Evolutionary conservation across 805 yeast genomes (phyloP).

Genomic region (Metschnikowia chrysomelidarum): DNA sequence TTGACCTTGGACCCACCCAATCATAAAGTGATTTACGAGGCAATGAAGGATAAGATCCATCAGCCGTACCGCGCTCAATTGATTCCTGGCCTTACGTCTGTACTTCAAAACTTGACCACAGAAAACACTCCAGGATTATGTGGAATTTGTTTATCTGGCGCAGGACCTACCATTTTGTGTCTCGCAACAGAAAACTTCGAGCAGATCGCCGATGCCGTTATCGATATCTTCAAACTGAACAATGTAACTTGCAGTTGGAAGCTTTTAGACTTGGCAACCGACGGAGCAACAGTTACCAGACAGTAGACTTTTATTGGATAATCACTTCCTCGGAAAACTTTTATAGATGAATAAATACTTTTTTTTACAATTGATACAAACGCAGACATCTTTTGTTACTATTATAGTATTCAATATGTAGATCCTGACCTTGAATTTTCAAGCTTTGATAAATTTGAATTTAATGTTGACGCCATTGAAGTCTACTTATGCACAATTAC

Average conservation of each 20-base stretch:
- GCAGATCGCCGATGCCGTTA: constrained; percentile 72
- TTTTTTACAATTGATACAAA: too few species aligned
- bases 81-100: constrained; percentile 87
- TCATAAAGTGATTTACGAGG: constrained; percentile 78
- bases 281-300: constrained; percentile 83
- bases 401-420: too few species aligned
- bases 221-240: constrained; percentile 63
- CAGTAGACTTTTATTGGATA: too few species aligned
- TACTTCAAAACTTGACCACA: constrained; percentile 78
- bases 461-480: too few species aligned
- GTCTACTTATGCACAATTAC: too few species aligned
- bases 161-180: constrained; percentile 96
- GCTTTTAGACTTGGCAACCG: constrained; percentile 79
- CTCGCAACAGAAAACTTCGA: constrained; percentile 89
- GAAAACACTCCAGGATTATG: constrained; percentile 77
- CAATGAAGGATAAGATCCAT: constrained; percentile 96
- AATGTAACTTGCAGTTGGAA: constrained; percentile 77
- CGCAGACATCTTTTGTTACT: too few species aligned
- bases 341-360: too few species aligned
- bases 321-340: too few species aligned
- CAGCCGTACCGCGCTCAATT: constrained; percentile 94
- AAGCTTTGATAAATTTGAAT: too few species aligned
- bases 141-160: constrained; percentile 95
- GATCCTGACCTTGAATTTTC: too few species aligned
- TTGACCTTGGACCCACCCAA: constrained; percentile 82